These are phyloP conservation scores for Sporothrix schenckii DNA, from an alignment of 2,329 filamentous ascomycete species.

Conservation along the genomic window DNA sequence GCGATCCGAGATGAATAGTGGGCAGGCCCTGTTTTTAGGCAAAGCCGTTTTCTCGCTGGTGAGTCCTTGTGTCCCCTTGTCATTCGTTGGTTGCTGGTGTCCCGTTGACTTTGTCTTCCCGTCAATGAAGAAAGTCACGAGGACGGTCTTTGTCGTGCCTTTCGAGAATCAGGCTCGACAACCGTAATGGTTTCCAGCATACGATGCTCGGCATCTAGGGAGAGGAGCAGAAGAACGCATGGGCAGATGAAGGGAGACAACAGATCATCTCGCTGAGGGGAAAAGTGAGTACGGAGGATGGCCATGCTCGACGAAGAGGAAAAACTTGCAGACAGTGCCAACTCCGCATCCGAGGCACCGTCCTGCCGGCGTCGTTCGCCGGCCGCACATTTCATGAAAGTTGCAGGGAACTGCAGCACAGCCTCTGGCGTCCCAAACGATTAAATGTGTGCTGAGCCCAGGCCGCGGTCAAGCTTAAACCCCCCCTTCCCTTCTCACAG, in stretches of 20 bases:
- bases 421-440: slow-evolving; percentile 25
- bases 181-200: background rate
- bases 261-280: background rate
- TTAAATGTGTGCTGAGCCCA: background rate
- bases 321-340: slow-evolving; percentile 7
- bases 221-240: slow-evolving; percentile 7
- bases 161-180: too few relatives aligned
- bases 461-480: background rate
- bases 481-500: background rate
- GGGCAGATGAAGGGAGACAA: background rate
- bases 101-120: background rate
- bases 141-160: background rate
- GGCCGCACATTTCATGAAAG: background rate
- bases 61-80: background rate
- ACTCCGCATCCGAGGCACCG: slow-evolving; percentile 4
- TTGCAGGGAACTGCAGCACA: slow-evolving; percentile 13
- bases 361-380: background rate
- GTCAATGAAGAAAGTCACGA: background rate
- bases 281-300: background rate
- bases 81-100: background rate
- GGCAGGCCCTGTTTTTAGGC: slow-evolving; percentile 10
- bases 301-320: background rate
- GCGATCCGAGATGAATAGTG: slow-evolving; percentile 27
- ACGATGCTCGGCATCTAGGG: slow-evolving; percentile 14
- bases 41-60: slow-evolving; percentile 2